Conservation (phyloP, 768 basidiomycete genomes). For the Suillus weaverae region DNA sequence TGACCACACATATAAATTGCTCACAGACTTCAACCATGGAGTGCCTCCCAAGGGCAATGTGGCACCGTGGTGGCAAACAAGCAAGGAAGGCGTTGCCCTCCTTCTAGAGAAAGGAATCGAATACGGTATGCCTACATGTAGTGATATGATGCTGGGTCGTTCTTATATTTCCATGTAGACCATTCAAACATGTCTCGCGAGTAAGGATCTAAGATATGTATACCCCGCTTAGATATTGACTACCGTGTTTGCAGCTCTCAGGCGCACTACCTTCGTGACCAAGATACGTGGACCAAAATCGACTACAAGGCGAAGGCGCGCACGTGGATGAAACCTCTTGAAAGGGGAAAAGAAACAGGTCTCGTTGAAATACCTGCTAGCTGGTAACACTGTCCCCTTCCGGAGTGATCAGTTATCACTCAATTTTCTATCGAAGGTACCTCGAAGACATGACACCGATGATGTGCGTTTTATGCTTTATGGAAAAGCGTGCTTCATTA, state of each 20-base stretch:
- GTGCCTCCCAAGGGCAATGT: constrained; percentile 58
- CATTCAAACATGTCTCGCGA: constrained; percentile 57
- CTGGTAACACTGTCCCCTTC: constrained; percentile 42
- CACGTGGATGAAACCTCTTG: constrained; percentile 72
- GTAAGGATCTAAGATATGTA: constrained; percentile 21
- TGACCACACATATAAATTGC: constrained; percentile 56
- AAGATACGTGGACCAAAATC: constrained; percentile 70
- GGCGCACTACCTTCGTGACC: constrained; percentile 63
- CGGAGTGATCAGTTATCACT: neutral
- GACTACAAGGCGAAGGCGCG: constrained; percentile 54
- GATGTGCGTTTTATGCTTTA: constrained; percentile 42
- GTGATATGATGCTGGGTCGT: constrained; percentile 8
- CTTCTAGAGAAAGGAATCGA: constrained; percentile 71
- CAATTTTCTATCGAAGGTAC: constrained; percentile 37
- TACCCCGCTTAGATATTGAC: neutral
- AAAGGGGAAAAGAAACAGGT: constrained; percentile 59
- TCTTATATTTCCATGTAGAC: constrained; percentile 30
- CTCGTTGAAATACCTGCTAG: constrained; percentile 63
- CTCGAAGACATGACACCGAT: constrained; percentile 71
- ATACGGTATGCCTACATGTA: constrained; percentile 46
- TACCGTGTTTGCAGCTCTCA: constrained; percentile 39
- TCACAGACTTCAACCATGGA: constrained; percentile 61
- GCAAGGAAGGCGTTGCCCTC: constrained; percentile 60
- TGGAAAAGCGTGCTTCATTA: constrained; percentile 1
- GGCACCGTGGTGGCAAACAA: constrained; percentile 78